phyloP scores from a whole-genome alignment of 805 yeast genomes.

The Limtongia smithiae region DNA sequence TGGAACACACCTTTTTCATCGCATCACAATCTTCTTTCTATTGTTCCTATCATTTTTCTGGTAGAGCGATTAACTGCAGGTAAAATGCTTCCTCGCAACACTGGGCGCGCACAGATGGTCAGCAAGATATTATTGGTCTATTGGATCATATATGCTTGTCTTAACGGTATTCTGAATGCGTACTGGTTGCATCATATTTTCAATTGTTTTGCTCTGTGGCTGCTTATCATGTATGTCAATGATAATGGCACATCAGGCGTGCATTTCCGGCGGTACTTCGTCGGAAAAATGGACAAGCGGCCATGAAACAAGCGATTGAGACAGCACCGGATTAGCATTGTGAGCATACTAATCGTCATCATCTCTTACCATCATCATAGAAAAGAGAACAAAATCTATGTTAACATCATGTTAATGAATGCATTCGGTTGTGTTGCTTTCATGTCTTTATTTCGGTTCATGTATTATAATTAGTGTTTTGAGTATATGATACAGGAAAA shows the following conservation, averaged over 20 bases:
- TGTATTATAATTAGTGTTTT: background rate
- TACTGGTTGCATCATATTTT: slow-evolving; percentile 79
- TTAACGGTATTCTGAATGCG: slow-evolving; percentile 78
- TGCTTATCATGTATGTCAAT: slow-evolving; percentile 23
- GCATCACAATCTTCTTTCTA: slow-evolving; percentile 77
- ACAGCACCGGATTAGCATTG: no score
- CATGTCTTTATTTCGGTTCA: no score
- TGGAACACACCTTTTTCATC: slow-evolving; percentile 86
- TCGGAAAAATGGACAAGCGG: slow-evolving; percentile 8
- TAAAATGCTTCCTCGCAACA: slow-evolving; percentile 44
- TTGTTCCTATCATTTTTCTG: slow-evolving; percentile 65
- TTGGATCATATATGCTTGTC: slow-evolving; percentile 55
- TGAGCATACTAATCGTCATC: no score
- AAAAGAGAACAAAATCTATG: no score
- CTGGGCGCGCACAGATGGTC: slow-evolving; percentile 34
- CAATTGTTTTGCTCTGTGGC: slow-evolving; percentile 47
- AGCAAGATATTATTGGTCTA: slow-evolving; percentile 47
- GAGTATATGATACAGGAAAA: background rate
- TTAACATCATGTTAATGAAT: no score
- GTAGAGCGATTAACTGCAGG: slow-evolving; percentile 55
- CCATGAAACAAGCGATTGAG: background rate
- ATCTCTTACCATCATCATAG: no score
- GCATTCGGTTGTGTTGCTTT: no score
- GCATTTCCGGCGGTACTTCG: background rate
- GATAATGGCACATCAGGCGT: background rate